Conservation (phyloP, 164 flowering plant species). For the Hamamelis virginiana region DNA sequence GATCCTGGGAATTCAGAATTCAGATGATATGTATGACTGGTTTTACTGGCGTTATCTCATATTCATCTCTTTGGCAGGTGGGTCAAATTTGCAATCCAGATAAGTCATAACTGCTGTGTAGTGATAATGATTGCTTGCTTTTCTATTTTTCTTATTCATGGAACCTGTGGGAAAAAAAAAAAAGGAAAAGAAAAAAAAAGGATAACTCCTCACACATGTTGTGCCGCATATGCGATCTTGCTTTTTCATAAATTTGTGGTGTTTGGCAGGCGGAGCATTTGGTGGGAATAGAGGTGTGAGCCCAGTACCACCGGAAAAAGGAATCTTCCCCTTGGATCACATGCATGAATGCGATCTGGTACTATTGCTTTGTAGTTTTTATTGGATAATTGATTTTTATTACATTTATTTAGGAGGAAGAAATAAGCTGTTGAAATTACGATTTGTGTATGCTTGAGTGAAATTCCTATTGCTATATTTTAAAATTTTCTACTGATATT, state of each 20-base stretch:
- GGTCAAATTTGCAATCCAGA: background rate
- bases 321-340: constrained; percentile 91
- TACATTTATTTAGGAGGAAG: background rate
- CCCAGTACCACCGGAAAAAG: constrained; percentile 95
- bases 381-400: background rate
- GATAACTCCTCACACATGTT: background rate
- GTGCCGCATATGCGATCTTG: background rate
- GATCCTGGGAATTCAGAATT: background rate
- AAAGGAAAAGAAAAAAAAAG: background rate
- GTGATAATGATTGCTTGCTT: background rate
- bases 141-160: background rate
- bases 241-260: background rate
- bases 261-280: constrained; percentile 81
- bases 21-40: background rate
- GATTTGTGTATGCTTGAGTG: background rate
- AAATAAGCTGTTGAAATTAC: background rate
- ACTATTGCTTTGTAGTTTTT: constrained; percentile 3
- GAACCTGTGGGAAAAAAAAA: background rate
- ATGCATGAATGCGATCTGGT: constrained; percentile 88
- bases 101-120: background rate
- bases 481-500: background rate
- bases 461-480: background rate
- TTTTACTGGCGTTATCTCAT: background rate
- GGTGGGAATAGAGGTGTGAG: constrained; percentile 86
- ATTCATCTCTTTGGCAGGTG: background rate